Evolutionary conservation across 2,329 filamentous ascomycete genomes (phyloP), one percentile per base, ranked within the genome.

Genomic region (Cadophora luteo-olivacea): DNA sequence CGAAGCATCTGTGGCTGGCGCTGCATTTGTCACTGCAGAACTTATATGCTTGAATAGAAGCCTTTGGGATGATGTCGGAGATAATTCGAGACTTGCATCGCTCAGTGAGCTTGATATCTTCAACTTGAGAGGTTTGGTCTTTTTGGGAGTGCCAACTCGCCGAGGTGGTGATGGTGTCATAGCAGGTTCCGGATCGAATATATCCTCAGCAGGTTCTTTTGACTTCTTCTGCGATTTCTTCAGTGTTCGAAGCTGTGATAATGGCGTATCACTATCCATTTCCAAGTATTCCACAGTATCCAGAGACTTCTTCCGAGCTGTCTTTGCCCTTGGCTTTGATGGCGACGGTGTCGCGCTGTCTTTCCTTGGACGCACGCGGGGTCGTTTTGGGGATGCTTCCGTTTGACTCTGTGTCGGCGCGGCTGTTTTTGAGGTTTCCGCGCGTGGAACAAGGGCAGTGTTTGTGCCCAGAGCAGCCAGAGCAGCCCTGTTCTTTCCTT

Each of bases 21-120:
- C 83, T 4, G 84, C 82, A 0, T 81, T 80, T 9, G 76, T 85
- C 11, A 91, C 81, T 0, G 87, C 88, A 49, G 81, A 80, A 0
- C 85, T 86, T 63, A 91, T 89, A 71, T 83, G 78, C 32, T 75
- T 74, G 70, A 89, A 89, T 29, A 89, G 74, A 0, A 75, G 76
- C 0, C 79, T 72, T 71, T 87, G 82, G 55, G 84, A 77, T 12
- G 81, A 78, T 0, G 79, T 82, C 0, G 82, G 70, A 19, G 72
- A 74, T 2, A 74, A 54, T 9, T 67, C 68, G 4, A 64, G 65
- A 8, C 67, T 66, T 9, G 71, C 69, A 51, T 51, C 57, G 45
- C 67, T 68, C 1, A 25, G 16, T 7, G 64, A 22, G 12, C 45
- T 48, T 14, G 70, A 69, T 1, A 73, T 14, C n/a, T 69, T 64